Percentiles rank a stretch among this genome's conserved stretches.
phyloP scores from a whole-genome alignment of 1,139 yeast genomes.

The Taiozyma sp. region DNA sequence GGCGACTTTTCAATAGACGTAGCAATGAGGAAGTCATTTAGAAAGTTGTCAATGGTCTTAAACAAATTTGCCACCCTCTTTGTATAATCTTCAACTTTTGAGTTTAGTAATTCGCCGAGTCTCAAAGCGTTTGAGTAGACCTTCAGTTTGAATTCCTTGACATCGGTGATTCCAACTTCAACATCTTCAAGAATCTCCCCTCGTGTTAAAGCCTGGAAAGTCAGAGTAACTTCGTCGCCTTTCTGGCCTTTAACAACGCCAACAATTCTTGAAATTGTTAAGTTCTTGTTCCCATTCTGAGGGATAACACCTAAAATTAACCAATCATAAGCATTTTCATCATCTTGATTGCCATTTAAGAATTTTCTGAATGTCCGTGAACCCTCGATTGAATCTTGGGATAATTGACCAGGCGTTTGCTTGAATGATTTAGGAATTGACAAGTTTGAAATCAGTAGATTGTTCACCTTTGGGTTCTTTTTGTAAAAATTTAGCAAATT shows the following conservation, averaged over 20 bases:
- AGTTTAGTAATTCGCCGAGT: constrained; percentile 17
- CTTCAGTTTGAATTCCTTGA: constrained; percentile 31
- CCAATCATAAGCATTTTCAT: constrained; percentile 28
- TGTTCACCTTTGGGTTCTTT: constrained; percentile 16
- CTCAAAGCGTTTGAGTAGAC: constrained; percentile 24
- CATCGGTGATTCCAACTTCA: constrained; percentile 17
- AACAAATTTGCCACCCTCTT: constrained; percentile 30
- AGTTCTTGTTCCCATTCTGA: constrained; percentile 26
- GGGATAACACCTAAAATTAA: constrained; percentile 30
- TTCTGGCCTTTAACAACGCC: constrained; percentile 44
- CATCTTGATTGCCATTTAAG: constrained; percentile 20
- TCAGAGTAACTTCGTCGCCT: constrained; percentile 38
- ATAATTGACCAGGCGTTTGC: constrained; percentile 28
- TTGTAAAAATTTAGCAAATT: constrained; percentile 33
- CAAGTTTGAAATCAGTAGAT: constrained; percentile 29
- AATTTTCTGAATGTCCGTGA: constrained; percentile 21
- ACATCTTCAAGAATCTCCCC: constrained; percentile 27
- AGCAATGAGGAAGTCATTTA: constrained; percentile 34
- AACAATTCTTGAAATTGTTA: constrained; percentile 44
- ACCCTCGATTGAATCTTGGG: constrained; percentile 20
- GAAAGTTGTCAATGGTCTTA: constrained; percentile 37
- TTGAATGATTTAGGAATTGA: constrained; percentile 11
- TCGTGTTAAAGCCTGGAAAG: constrained; percentile 51
- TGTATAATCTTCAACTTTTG: constrained; percentile 28
- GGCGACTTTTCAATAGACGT: constrained; percentile 23